Evolutionary conservation across 768 basidiomycete genomes (phyloP), one percentile per base, ranked within the genome.

Genomic region (Auricularia sp.): DNA sequence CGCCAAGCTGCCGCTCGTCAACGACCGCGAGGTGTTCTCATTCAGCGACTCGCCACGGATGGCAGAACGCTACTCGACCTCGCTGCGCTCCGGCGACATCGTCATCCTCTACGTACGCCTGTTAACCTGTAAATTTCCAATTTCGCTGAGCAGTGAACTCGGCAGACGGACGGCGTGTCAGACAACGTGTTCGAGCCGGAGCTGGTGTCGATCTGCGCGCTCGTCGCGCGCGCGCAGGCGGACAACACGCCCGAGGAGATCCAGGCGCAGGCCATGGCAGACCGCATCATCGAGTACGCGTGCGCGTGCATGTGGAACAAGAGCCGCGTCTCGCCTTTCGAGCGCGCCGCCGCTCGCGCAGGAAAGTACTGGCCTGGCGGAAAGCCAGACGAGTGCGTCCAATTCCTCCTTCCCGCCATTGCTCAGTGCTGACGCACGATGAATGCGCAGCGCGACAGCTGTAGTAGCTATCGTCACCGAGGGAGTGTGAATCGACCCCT

Each of bases 281-380:
- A 91, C 69, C 81, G 84, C 23, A 77, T 91, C 61, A 84, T 91
- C 2, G 80, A 87, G 39, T 87, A 88, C 69, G 82, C 91, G 2
- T 79, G 78, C 65, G 73, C 77, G 34, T 90, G 87, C 71, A 92
- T 93, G 91, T 76, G 74, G 66, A 85, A 83, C 70, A 82, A 80
- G 66, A 79, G 75, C 63, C 77, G 86, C 68, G 78, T 83, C 36
- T 89, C 86, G 72, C 91, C 91, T 1, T 93, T 92, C 68, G 85
- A 90, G 62, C 53, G 67, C 67, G 51, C n/a, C 39, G 64, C 58
- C n/a, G 29, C 43, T 18, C 61, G 56, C 11, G 59, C 36, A 4
- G 66, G 66, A 18, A 39, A 44, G 51, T 61, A 61, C 36, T 66
- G 66, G 66, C 43, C 36, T 11, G 63, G 63, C 43, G 63, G 66